A percentile compares a stretch with the other conserved stretches of the same genome.
These are phyloP conservation scores for Funneliformis caledonium DNA, from an alignment of 371 early-diverging fungal species.

Conservation along the genomic window DNA sequence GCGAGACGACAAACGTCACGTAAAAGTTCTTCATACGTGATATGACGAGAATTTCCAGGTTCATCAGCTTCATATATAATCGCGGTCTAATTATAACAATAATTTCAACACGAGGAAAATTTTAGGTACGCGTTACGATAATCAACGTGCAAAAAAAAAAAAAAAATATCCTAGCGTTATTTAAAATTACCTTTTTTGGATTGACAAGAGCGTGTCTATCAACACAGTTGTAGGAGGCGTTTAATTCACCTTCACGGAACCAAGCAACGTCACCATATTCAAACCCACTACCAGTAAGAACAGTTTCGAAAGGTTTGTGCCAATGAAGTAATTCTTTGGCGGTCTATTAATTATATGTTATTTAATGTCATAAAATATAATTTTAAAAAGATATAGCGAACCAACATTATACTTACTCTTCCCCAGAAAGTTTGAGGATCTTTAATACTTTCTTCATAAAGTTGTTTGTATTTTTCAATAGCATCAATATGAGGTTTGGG, in stretches of 20 bases:
- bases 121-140: not conserved
- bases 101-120: not conserved
- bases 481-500: slow-evolving; percentile 75
- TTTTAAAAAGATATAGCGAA: too few species aligned
- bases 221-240: slow-evolving; percentile 96
- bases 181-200: slow-evolving; percentile 60
- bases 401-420: slow-evolving; percentile 57
- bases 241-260: slow-evolving; percentile 94
- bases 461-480: slow-evolving; percentile 74
- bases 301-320: slow-evolving; percentile 77
- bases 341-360: slow-evolving; percentile 47
- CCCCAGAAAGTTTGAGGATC: slow-evolving; percentile 87
- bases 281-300: slow-evolving; percentile 63
- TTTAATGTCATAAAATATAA: not conserved
- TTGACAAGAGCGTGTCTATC: slow-evolving; percentile 87
- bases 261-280: slow-evolving; percentile 83
- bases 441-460: slow-evolving; percentile 80
- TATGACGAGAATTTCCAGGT: slow-evolving; percentile 69
- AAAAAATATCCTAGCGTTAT: not conserved
- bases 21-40: slow-evolving; percentile 87
- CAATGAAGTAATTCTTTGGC: slow-evolving; percentile 78
- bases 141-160: not conserved
- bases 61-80: slow-evolving; percentile 92
- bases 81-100: slow-evolving; percentile 67
- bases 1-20: slow-evolving; percentile 83